A percentile compares a stretch with the other conserved stretches of the same genome.
Evolutionary conservation across 441 rosid genomes (phyloP).

Genomic region (Isatis lusitanica): DNA sequence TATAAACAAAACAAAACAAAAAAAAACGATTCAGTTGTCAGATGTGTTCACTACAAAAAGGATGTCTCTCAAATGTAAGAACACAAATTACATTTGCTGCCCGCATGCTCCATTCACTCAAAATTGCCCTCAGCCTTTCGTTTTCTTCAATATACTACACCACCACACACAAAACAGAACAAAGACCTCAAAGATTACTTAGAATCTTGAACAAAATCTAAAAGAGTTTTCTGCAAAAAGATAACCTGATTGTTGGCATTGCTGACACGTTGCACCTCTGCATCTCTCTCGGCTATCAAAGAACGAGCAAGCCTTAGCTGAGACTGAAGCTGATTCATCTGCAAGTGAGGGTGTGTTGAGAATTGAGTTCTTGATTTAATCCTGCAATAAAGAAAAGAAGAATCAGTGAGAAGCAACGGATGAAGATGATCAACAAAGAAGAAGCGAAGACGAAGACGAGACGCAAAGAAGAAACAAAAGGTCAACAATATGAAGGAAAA

Average conservation of each 20-base stretch:
- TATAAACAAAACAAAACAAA: neutral
- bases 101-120: constrained; percentile 87
- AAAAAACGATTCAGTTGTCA: neutral
- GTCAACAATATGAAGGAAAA: too few relatives aligned
- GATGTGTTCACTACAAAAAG: neutral
- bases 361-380: too few relatives aligned
- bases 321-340: constrained; percentile 91
- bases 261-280: constrained; percentile 75
- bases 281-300: constrained; percentile 83
- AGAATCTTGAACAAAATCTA: neutral
- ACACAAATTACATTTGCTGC: constrained; percentile 76
- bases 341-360: constrained; percentile 25
- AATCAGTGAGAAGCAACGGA: too few relatives aligned
- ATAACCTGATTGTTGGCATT: constrained; percentile 77
- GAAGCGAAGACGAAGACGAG: too few relatives aligned
- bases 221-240: neutral
- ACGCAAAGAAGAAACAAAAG: too few relatives aligned
- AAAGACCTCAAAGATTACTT: constrained; percentile 11
- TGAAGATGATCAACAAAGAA: too few relatives aligned
- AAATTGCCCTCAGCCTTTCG: constrained; percentile 86
- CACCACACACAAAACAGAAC: neutral
- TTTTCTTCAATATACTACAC: constrained; percentile 85
- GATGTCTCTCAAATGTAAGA: neutral
- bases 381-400: too few relatives aligned
- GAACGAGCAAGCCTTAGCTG: constrained; percentile 92